Base-by-base conservation (phyloP, 148 eudicot species). In the Cornus suecica region DNA sequence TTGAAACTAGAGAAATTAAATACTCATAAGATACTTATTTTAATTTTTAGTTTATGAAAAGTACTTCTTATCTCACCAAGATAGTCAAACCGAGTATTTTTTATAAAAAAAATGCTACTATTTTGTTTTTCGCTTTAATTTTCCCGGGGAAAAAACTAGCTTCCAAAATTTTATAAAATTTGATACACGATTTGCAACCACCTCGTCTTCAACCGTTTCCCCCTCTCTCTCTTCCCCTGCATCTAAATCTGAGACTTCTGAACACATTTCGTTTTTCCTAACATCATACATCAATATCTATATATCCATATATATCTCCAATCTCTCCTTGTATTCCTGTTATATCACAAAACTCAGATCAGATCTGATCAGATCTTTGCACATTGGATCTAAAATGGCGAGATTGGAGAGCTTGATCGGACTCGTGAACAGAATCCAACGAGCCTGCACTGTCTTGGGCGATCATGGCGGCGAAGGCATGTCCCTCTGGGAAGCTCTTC, bases 401-500 rank as follows among this genome's bases (percentile, higher is more conserved):
- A 93, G 92, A 76, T 86, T 93, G 95, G 91, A 89, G 80, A 93
- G 92, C 86, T 83, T 93, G 81, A 93, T 93, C 65, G 97, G 97
- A 54, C 81, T 93, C 10, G 95, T 93, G 18, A 93, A 93, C 83
- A 81, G 86, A 79, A 93, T 93, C 69, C 97, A 93, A 76, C 65
- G 91, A 66, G 97, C 95, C 5, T 93, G 97, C 75, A 93, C 97
- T 11, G 93, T 90, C 9, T 87, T 92, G 23, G 97, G 97, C 8
- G 97, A 90, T 86, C 97, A 93, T 78, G 97, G 97, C 10, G 97
- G 97, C 27, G 97, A 90, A 84, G 95, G 95, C 58, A 78, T 86
- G 77, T 93, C 97, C 42, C 90, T 93, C 54, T 90, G 97, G 95
- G 97, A 93, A 88, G 97, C 97, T 84, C 95, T 93, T 78, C 97